Evolutionary conservation across 2,329 filamentous ascomycete genomes (phyloP).

Genomic region (Gyromitra esculenta): DNA sequence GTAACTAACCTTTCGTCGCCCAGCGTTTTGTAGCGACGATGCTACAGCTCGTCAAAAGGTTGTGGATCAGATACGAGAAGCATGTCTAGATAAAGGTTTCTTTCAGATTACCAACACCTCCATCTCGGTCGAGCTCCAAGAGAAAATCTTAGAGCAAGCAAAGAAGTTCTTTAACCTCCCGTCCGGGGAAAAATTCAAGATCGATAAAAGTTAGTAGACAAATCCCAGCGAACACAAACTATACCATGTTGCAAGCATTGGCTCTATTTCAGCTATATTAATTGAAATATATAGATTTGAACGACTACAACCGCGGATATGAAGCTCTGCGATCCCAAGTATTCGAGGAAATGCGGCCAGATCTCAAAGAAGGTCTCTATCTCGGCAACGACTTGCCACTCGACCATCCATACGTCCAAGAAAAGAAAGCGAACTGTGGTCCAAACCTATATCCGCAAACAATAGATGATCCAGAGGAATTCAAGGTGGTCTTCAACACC

Average conservation of each 20-base stretch:
- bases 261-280: slow-evolving; percentile 35
- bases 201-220: slow-evolving; percentile 41
- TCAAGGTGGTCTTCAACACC: slow-evolving; percentile 48
- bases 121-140: slow-evolving; percentile 2
- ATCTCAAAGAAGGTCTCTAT: slow-evolving; percentile 57
- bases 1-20: not conserved
- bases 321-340: slow-evolving; percentile 54
- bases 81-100: slow-evolving; percentile 40
- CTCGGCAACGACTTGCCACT: slow-evolving; percentile 53
- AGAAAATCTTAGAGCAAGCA: slow-evolving; percentile 14
- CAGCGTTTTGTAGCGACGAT: slow-evolving; percentile 23
- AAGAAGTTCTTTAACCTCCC: slow-evolving; percentile 55
- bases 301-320: slow-evolving; percentile 56
- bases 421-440: slow-evolving; percentile 55
- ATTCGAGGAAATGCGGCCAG: slow-evolving; percentile 53
- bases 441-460: slow-evolving; percentile 48
- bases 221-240: not conserved
- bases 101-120: slow-evolving; percentile 29
- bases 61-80: slow-evolving; percentile 18
- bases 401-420: slow-evolving; percentile 51
- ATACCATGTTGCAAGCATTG: not conserved
- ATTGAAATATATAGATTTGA: slow-evolving; percentile 41
- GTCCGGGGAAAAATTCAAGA: slow-evolving; percentile 57
- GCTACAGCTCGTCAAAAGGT: slow-evolving; percentile 4
- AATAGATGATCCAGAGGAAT: slow-evolving; percentile 25